Base-by-base conservation (phyloP, 83 land plant species). In the Picea abies region DNA sequence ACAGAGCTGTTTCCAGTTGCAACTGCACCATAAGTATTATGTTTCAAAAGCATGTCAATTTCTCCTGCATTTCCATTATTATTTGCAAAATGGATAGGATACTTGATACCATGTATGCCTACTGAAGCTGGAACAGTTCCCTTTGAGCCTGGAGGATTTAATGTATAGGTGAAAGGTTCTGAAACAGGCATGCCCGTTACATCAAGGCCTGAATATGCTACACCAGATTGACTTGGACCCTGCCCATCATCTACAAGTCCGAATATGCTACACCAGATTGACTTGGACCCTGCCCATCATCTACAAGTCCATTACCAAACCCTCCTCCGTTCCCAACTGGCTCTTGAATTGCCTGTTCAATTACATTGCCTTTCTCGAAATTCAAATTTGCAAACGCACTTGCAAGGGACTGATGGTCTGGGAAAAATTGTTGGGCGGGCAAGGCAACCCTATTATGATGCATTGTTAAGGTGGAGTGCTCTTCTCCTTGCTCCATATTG, bases 11-110 rank as follows among this genome's bases (percentile, higher is more conserved):
- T 65, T 25, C 58, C 58, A 52, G 58, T 11, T 52, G 58, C 58
- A 52, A 11, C 58, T 52, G 58, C 58, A 11, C 68, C 68, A n/a
- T 65, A 65, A 25, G 26, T 65, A 25, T 25, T n/a, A 65, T n/a
- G 68, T 65, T 65, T 65, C 68, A 65, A 65, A 65, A n/a, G 26
- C 68, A n/a, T 25, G 26, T 65, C 68, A n/a, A 65, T n/a, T 65
- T 25, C 68, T 65, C 68, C 68, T n/a, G 11, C 68, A 65, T 65
- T 25, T 65, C 26, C 68, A 11, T 65, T 65, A 65, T n/a, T n/a
- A 65, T 65, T 19, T 65, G 26, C 26, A n/a, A 65, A n/a, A 25
- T 65, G 26, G 22, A 25, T 6, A 65, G 22, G 22, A n/a, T 65
- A 65, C 58, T 65, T 65, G 68, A 65, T 25, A 25, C 22, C 68